Evolutionary conservation across 1,284 basidiomycete genomes (phyloP), one percentile per base, ranked within the genome.

Genomic region (Acaromyces ingoldii): DNA sequence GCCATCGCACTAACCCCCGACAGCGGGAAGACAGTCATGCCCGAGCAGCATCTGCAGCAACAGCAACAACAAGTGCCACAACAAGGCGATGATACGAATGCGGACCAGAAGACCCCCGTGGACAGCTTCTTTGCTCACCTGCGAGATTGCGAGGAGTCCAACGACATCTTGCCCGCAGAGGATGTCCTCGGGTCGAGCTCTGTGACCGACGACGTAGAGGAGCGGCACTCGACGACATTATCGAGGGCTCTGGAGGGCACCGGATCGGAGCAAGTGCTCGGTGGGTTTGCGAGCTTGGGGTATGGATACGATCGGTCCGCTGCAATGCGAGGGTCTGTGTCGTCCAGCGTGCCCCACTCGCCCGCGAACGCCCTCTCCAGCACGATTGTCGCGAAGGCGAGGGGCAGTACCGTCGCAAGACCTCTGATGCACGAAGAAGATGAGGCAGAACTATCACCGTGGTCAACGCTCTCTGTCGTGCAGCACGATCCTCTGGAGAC

Each of bases 51-150:
- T 38, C n/a, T 49, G 21, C 6, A 28, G 7, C 19, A 28, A 9
- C 38, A 34, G 24, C 43, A 29, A 36, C 6, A 28, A 2, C 42
- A 28, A 11, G 5, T 11, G 7, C 6, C 11, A 24, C n/a, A 17
- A 2, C 34, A 26, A 26, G n/a, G n/a, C n/a, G n/a, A n/a, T n/a
- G n/a, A n/a, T n/a, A n/a, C n/a, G n/a, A 11, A 13, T 17, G 9
- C 30, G 2, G 34, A 39, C 26, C 24, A 49, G 33, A 5, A 22
- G 43, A 5, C 9, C 28, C 29, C 51, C 44, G 62, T 64, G 37
- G 67, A 70, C 41, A 66, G 57, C 51, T 70, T 70, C 38, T 58
- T 58, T 5, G 54, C 57, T 3, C 68, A 70, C 45, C 58, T 70
- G 25, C 59, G 68, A 2, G 56, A 52, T 6, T 70, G 68, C 41